Evolutionary conservation across 352 stramenopile species (phyloP), one percentile per base, ranked within the genome.

Genomic region (Phytophthora multivora): DNA sequence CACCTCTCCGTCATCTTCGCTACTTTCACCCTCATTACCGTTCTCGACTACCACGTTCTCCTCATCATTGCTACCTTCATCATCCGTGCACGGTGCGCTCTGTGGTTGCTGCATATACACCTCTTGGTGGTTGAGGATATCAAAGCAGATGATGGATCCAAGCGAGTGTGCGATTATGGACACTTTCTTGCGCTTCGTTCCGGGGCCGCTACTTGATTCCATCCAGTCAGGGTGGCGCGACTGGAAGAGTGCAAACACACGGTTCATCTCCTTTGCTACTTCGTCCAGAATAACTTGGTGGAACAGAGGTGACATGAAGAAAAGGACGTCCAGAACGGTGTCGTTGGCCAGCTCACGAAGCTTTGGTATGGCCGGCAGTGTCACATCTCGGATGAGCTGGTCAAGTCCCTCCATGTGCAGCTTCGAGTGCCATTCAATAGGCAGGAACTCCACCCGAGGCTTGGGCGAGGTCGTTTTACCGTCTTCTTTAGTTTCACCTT

Each of bases 291-390:
- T 98, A 18, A 96, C 80, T 59, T 97, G 88, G 52, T 98, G 91
- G 56, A 97, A 96, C 40, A 93, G 77, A 18, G 90, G 89, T 47
- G 83, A 96, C 90, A 98, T 97, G 70, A 97, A 98, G 56, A 96
- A 96, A 6, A 97, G 74, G 19, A 97, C 86, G 56, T 98, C 91
- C 39, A 98, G 69, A 43, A 98, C 75, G 2, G 91, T 97, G 61
- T 98, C 93, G 67, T 98, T 98, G 12, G 90, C 89, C 64, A 98
- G 91, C 46, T 96, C 85, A 25, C 93, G 78, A 57, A 98, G 66
- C 50, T 97, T 92, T 4, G 93, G 93, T 62, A 98, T 98, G 6
- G 85, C 85, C 8, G 85, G 85, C 9, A 93, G 57, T 26, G 85
- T 93, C 47, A 92, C 81, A 39, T 90, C 81, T 9, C 73, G 81